Evolutionary conservation across 2,329 filamentous ascomycete species (phyloP).

Genomic region (Blastomyces gilchristii): DNA sequence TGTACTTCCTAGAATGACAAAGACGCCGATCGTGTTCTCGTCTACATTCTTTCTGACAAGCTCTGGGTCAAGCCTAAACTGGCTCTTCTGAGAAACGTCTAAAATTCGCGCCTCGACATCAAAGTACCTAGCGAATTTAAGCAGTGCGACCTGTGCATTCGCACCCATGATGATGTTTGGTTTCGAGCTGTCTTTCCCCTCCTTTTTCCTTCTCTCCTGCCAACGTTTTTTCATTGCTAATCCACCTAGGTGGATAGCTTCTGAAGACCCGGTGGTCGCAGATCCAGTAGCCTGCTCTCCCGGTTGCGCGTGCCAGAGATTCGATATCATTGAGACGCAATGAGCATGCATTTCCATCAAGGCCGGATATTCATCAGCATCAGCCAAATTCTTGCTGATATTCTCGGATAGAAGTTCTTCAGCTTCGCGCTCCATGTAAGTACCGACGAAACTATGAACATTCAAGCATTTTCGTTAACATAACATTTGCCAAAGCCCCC

Average conservation of each 20-base stretch:
- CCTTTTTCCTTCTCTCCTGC: constrained; percentile 52
- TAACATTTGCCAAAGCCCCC: not conserved
- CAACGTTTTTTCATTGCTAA: constrained; percentile 66
- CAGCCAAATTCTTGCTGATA: constrained; percentile 60
- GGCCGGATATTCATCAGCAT: constrained; percentile 56
- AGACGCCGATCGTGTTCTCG: constrained; percentile 68
- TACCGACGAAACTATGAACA: constrained; percentile 51
- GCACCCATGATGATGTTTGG: constrained; percentile 68
- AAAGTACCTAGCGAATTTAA: constrained; percentile 65
- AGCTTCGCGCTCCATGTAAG: constrained; percentile 60
- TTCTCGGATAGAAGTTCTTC: constrained; percentile 57
- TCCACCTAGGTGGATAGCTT: constrained; percentile 60
- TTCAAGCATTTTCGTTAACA: constrained; percentile 11
- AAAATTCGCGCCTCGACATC: constrained; percentile 59
- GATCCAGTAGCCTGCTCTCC: constrained; percentile 56
- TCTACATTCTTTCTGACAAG: constrained; percentile 58
- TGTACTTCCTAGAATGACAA: constrained; percentile 60
- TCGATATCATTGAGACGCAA: constrained; percentile 57
- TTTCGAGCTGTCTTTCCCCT: constrained; percentile 52
- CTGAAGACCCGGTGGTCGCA: constrained; percentile 60
- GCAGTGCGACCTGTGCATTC: constrained; percentile 61
- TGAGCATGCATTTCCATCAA: constrained; percentile 53
- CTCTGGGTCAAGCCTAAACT: constrained; percentile 53
- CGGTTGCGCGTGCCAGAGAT: constrained; percentile 54
- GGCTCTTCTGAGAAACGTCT: constrained; percentile 51